Conservation (phyloP, 495 filamentous ascomycete genomes). For the Xylaria palmicola region DNA sequence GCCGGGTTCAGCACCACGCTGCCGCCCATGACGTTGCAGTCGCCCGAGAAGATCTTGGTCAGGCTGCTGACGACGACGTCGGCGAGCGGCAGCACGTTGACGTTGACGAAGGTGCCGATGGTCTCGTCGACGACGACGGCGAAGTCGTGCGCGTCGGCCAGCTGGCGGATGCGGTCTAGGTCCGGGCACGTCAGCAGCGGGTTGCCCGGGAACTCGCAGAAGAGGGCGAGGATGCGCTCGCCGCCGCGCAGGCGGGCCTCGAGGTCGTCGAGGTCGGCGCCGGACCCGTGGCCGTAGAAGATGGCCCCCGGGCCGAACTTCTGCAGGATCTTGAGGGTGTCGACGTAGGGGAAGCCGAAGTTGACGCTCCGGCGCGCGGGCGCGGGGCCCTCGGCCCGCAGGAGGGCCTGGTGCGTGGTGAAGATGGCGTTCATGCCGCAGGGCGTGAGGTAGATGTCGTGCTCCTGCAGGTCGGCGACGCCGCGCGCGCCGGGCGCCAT, state of each 20-base stretch:
- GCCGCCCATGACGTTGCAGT: slow-evolving; percentile 98
- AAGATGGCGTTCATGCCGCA: slow-evolving; percentile 95
- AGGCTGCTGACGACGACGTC: slow-evolving; percentile 92
- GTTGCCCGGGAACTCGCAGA: slow-evolving; percentile 94
- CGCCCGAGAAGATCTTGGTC: slow-evolving; percentile 95
- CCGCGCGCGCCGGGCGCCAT: slow-evolving; percentile 51
- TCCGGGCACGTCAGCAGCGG: slow-evolving; percentile 84
- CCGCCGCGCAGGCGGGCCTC: slow-evolving; percentile 68
- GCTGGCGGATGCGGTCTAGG: slow-evolving; percentile 69
- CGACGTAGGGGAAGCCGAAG: slow-evolving; percentile 90
- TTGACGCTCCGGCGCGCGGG: slow-evolving; percentile 65
- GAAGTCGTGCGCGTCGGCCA: slow-evolving; percentile 86
- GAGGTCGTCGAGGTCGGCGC: slow-evolving; percentile 82
- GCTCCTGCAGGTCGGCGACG: slow-evolving; percentile 71
- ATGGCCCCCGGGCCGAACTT: slow-evolving; percentile 91
- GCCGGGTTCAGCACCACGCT: slow-evolving; percentile 83
- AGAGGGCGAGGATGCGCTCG: slow-evolving; percentile 79
- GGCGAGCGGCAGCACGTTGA: slow-evolving; percentile 83
- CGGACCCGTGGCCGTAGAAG: slow-evolving; percentile 85
- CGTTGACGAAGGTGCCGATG: slow-evolving; percentile 92
- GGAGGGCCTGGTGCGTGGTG: slow-evolving; percentile 72
- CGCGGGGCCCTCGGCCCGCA: slow-evolving; percentile 61
- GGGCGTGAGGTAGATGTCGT: slow-evolving; percentile 86
- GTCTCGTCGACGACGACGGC: slow-evolving; percentile 93
- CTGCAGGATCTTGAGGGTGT: slow-evolving; percentile 90